phyloP scores from a whole-genome alignment of 106 monocot species.

The Cymbidium sinense region DNA sequence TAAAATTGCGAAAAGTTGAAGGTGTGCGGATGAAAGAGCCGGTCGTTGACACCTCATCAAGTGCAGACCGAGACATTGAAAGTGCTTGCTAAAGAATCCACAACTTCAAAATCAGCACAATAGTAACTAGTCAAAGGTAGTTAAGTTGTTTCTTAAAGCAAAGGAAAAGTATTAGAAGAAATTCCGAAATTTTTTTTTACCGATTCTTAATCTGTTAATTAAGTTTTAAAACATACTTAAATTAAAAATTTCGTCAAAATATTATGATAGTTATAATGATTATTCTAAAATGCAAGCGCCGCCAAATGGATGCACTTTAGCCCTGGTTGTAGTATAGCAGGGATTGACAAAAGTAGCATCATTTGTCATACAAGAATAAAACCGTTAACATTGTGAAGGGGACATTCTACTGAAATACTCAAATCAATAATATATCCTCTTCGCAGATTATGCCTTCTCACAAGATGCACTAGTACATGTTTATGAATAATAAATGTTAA shows the following conservation, averaged over 20 bases:
- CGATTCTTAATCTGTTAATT: too few species aligned
- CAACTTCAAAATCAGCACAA: background rate
- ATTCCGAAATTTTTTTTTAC: too few species aligned
- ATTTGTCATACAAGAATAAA: background rate
- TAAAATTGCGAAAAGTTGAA: conserved; percentile 56
- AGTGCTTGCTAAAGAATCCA: background rate
- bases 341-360: background rate
- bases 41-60: conserved; percentile 48
- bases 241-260: too few species aligned
- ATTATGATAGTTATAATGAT: background rate
- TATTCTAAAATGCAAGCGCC: background rate
- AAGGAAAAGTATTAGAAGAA: background rate
- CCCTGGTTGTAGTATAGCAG: background rate
- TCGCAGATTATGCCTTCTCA: background rate
- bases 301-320: background rate
- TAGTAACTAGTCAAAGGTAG: background rate
- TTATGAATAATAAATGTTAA: conserved; percentile 1
- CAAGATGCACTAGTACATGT: background rate
- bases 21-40: conserved; percentile 64
- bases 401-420: background rate
- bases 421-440: background rate
- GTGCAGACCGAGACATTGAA: conserved; percentile 54
- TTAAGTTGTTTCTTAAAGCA: background rate
- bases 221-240: too few species aligned
- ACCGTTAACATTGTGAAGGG: background rate